phyloP scores from a whole-genome alignment of 1,284 basidiomycete species.

The Boletus calvinii region DNA sequence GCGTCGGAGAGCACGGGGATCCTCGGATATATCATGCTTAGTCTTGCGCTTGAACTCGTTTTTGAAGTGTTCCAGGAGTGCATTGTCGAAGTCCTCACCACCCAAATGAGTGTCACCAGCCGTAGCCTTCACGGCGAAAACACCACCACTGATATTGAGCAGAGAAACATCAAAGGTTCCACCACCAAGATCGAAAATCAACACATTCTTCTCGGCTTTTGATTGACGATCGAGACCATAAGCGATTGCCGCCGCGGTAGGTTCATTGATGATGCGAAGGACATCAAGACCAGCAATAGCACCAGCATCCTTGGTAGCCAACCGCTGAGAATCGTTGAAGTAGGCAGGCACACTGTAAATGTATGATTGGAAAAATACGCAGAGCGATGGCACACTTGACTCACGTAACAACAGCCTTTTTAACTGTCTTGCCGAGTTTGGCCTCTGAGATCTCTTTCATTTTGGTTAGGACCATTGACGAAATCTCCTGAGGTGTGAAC shows the following conservation, averaged over 20 bases:
- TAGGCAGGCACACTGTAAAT: slow-evolving; percentile 80
- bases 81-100: slow-evolving; percentile 98
- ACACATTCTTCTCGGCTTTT: slow-evolving; percentile 94
- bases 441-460: slow-evolving; percentile 99
- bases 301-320: slow-evolving; percentile 95
- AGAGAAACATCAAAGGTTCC: slow-evolving; percentile 99
- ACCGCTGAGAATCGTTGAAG: slow-evolving; percentile 96
- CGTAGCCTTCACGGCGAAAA: slow-evolving; percentile 97
- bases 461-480: slow-evolving; percentile 97
- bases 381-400: slow-evolving; percentile 26
- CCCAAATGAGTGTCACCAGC: slow-evolving; percentile 98
- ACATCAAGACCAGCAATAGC: slow-evolving; percentile 92
- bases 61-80: slow-evolving; percentile 96
- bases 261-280: slow-evolving; percentile 97
- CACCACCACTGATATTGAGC: slow-evolving; percentile 93
- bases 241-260: slow-evolving; percentile 92
- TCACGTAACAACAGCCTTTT: slow-evolving; percentile 93
- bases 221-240: slow-evolving; percentile 91
- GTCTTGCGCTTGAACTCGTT: slow-evolving; percentile 99
- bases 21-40: slow-evolving; percentile 94
- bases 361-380: not conserved
- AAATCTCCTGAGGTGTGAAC: slow-evolving; percentile 97
- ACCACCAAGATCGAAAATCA: slow-evolving; percentile 99
- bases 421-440: slow-evolving; percentile 93
- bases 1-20: slow-evolving; percentile 94